Conservation (phyloP, 192 early-diverging fungal species). For the Entomortierella lignicola region DNA sequence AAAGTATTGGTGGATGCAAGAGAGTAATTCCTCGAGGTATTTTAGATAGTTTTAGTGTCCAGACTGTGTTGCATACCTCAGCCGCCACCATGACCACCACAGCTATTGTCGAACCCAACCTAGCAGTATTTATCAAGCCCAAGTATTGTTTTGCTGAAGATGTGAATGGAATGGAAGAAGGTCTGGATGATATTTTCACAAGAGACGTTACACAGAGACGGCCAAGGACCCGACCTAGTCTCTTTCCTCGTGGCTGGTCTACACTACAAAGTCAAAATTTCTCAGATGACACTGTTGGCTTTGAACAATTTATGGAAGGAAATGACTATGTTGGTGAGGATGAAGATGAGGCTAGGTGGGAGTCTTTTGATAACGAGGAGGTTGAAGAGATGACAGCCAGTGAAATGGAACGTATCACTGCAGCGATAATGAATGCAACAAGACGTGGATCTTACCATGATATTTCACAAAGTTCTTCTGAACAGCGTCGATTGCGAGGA, state of each 20-base stretch:
- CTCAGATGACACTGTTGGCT: no score
- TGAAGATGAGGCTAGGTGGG: not conserved
- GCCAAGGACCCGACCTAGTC: not conserved
- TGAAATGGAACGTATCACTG: not conserved
- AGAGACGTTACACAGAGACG: slow-evolving; percentile 11
- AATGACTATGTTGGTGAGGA: no score
- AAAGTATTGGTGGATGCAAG: slow-evolving; percentile 6
- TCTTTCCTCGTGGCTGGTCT: not conserved
- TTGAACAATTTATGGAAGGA: no score
- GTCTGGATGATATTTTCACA: slow-evolving; percentile 15
- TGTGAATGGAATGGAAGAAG: slow-evolving; percentile 51
- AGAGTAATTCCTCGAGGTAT: slow-evolving; percentile 30
- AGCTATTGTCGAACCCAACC: not conserved
- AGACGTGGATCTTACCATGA: not conserved
- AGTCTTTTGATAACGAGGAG: not conserved
- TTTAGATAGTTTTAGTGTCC: slow-evolving; percentile 37
- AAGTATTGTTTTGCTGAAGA: slow-evolving; percentile 21
- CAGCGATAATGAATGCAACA: not conserved
- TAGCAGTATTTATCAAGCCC: not conserved
- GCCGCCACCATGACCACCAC: slow-evolving; percentile 1
- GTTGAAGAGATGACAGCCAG: slow-evolving; percentile 6
- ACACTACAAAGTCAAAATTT: no score
- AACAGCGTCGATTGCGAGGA: no score
- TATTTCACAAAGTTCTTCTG: not conserved
- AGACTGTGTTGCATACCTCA: slow-evolving; percentile 36